These are phyloP conservation scores for Termitomyces sp. DNA, from an alignment of 768 basidiomycete genomes.

Conservation along the genomic window DNA sequence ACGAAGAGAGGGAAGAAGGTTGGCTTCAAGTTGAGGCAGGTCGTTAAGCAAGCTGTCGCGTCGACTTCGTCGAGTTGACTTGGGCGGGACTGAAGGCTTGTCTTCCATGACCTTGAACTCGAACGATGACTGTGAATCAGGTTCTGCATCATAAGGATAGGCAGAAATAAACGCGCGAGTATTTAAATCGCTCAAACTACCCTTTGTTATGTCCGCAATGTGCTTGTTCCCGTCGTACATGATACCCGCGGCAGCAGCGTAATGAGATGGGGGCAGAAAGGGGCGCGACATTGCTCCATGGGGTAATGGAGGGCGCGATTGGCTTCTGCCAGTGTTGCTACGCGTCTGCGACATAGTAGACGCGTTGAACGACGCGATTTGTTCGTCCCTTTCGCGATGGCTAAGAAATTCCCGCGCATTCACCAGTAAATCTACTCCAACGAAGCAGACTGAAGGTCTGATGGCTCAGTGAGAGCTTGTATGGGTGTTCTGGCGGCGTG, in stretches of 20 bases:
- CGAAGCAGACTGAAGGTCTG: not conserved
- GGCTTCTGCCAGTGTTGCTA: slow-evolving; percentile 24
- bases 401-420: not conserved
- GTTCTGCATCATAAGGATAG: slow-evolving; percentile 17
- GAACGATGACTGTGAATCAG: slow-evolving; percentile 25
- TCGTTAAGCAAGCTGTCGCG: slow-evolving; percentile 43
- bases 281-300: slow-evolving; percentile 28
- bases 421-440: not conserved
- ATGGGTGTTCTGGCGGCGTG: not conserved
- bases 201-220: not conserved
- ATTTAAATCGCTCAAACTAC: slow-evolving; percentile 6
- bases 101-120: slow-evolving; percentile 20
- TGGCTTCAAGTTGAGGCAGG: slow-evolving; percentile 56
- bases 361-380: not conserved
- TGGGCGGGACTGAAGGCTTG: slow-evolving; percentile 11
- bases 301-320: slow-evolving; percentile 38
- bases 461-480: not conserved
- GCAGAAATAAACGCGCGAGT: slow-evolving; percentile 16
- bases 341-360: slow-evolving; percentile 19
- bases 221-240: slow-evolving; percentile 9
- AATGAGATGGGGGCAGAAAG: slow-evolving; percentile 52
- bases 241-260: slow-evolving; percentile 45
- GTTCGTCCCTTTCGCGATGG: not conserved
- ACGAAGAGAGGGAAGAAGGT: slow-evolving; percentile 62
- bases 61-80: slow-evolving; percentile 16